phyloP scores from a whole-genome alignment of 1,284 basidiomycete genomes.

The Xerocomus cyaneibrunnescens region DNA sequence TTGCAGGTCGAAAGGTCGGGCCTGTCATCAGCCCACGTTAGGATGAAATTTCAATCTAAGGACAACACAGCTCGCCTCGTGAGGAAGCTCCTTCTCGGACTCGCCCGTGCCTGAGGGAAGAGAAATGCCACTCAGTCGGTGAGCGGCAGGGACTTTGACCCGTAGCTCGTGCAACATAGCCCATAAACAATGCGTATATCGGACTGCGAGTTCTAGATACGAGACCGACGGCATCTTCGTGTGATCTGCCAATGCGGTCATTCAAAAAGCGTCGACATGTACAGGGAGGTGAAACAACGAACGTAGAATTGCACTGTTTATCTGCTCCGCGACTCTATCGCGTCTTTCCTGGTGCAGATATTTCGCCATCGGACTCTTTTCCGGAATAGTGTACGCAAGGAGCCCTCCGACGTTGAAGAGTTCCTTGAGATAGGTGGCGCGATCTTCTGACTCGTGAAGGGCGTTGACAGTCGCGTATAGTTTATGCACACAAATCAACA shows the following conservation, averaged over 20 bases:
- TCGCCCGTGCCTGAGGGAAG: conserved; percentile 16
- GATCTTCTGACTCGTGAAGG: conserved; percentile 53
- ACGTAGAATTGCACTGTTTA: conserved; percentile 84
- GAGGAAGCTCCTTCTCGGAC: conserved; percentile 29
- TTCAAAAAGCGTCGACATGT: not conserved
- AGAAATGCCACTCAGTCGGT: conserved; percentile 42
- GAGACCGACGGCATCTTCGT: conserved; percentile 53
- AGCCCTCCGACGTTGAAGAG: conserved; percentile 71
- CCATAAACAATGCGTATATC: conserved; percentile 63
- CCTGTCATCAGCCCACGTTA: conserved; percentile 9
- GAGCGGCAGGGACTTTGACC: conserved; percentile 45
- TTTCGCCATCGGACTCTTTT: conserved; percentile 62
- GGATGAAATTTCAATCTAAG: not conserved
- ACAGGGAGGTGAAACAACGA: conserved; percentile 32
- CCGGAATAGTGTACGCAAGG: conserved; percentile 74
- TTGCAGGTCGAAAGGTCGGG: conserved; percentile 51
- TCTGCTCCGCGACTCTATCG: conserved; percentile 79
- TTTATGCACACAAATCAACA: conserved; percentile 61
- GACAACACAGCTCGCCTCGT: conserved; percentile 21
- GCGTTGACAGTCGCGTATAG: conserved; percentile 55
- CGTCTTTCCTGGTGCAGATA: conserved; percentile 74
- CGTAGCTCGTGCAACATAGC: conserved; percentile 49
- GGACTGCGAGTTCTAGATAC: conserved; percentile 56
- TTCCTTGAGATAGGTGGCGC: conserved; percentile 63
- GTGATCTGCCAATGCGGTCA: conserved; percentile 43